Base-by-base conservation (phyloP, 2,329 filamentous ascomycete species). In the Cladosporium sphaerospermum region DNA sequence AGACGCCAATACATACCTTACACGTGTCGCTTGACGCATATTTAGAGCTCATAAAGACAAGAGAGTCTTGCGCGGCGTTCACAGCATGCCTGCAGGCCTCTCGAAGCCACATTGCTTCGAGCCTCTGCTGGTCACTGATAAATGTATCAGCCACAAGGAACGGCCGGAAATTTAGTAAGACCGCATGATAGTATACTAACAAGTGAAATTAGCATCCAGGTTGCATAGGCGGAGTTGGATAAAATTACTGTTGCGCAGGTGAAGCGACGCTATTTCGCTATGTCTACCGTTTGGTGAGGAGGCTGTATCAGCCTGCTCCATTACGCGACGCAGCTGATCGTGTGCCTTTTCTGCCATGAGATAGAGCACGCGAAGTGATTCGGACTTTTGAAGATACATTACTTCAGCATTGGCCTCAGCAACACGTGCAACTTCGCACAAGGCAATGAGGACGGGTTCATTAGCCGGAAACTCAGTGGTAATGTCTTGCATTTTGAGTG, bases 11-110 rank as follows among this genome's bases (percentile, higher is more conserved):
- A 40, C 45, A 2, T 32, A 54, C 52, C 23, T 42, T 49, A 32
- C 45, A 50, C 9, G 23, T 14, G 9, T 37, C 40, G 10, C 10
- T n/a, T 8, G 40, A n/a, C 6, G 14, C 28, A 9, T 36, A 31
- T 37, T 36, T 13, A 6, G 19, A 34, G 19, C 32, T 42, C 18
- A 45, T 44, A 33, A 37, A 54, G 9, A 45, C 45, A 4, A 54
- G 45, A 28, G 28, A 50, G 52, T 67, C 65, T 37, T 67, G 65
- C 5, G 65, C 64, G 8, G 65, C 62, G 42, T 66, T 62, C 28
- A 59, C 62, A 1, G 64, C 65, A 23, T 62, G 57, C 45, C 65
- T 52, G 42, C 64, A 67, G 1, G 65, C 65, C 28, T 64, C 63
- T 40, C 65, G 54, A 8, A 67, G 57, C 65, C 64, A 67, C 55